phyloP scores from a whole-genome alignment of 345 rosid genomes.

The Noccaea caerulescens region DNA sequence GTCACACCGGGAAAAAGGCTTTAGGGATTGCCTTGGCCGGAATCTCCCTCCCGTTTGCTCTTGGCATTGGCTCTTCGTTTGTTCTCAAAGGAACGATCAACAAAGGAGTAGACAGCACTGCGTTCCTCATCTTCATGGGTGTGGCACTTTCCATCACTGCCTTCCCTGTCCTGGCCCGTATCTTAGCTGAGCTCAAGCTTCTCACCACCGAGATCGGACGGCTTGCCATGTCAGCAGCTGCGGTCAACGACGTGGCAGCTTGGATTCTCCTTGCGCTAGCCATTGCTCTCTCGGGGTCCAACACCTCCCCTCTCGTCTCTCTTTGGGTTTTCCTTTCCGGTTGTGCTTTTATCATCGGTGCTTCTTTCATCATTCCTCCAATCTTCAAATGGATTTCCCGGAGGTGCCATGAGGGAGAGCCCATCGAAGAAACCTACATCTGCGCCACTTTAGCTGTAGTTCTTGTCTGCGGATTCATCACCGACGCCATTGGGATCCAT shows the following conservation, averaged over 20 bases:
- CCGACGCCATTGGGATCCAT: conserved; percentile 76
- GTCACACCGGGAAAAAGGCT: conserved; percentile 65
- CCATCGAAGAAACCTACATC: conserved; percentile 62
- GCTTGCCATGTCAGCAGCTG: conserved; percentile 86
- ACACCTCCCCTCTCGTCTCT: conserved; percentile 55
- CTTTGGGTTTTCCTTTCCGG: conserved; percentile 76
- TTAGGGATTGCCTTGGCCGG: conserved; percentile 68
- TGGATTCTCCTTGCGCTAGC: conserved; percentile 90
- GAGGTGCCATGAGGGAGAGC: conserved; percentile 76
- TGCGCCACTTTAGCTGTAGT: conserved; percentile 63
- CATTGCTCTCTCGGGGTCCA: conserved; percentile 68
- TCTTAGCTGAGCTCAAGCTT: conserved; percentile 80
- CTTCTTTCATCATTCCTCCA: conserved; percentile 50
- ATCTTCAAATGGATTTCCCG: conserved; percentile 61
- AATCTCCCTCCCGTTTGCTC: conserved; percentile 61
- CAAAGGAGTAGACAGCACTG: conserved; percentile 50
- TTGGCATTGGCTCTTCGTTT: conserved; percentile 70
- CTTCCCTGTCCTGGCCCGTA: conserved; percentile 80
- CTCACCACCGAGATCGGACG: conserved; percentile 75
- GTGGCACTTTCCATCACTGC: conserved; percentile 87
- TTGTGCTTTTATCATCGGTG: conserved; percentile 48
- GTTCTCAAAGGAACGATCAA: conserved; percentile 53
- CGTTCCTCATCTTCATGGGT: conserved; percentile 84
- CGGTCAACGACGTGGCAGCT: conserved; percentile 77
- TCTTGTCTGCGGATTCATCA: conserved; percentile 66